A percentile compares a stretch with the other conserved stretches of the same genome.
Conservation (phyloP, 1,284 basidiomycete species). For the Tylopilus sp. region DNA sequence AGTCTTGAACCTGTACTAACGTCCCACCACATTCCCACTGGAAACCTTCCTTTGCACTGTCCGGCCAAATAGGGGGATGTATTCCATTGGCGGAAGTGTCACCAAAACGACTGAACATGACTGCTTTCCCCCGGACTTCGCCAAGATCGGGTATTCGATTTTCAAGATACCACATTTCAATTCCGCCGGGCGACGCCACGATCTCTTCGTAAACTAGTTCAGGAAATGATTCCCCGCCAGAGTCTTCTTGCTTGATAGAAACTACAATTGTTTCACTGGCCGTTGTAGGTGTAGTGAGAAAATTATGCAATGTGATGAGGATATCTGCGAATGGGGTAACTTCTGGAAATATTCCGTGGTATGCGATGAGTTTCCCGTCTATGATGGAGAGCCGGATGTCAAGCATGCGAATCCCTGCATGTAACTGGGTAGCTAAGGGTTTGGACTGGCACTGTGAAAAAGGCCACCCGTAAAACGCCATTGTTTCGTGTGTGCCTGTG, state of each 20-base stretch:
- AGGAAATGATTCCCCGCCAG: conserved; percentile 66
- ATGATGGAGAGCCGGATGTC: conserved; percentile 85
- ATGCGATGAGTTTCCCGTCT: conserved; percentile 73
- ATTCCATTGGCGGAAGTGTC: conserved; percentile 80
- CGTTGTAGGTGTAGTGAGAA: conserved; percentile 69
- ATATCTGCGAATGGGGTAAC: conserved; percentile 73
- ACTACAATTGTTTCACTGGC: conserved; percentile 81
- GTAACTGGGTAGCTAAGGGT: conserved; percentile 68
- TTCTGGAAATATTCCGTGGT: conserved; percentile 83
- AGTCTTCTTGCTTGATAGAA: conserved; percentile 90
- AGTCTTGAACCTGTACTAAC: conserved; percentile 82
- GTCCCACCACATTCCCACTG: conserved; percentile 79
- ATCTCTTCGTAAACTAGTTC: conserved; percentile 75
- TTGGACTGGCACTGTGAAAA: conserved; percentile 78
- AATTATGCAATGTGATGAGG: conserved; percentile 68
- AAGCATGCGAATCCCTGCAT: conserved; percentile 79
- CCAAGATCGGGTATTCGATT: conserved; percentile 83
- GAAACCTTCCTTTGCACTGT: conserved; percentile 78
- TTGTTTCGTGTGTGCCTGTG: conserved; percentile 79
- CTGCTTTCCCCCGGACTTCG: conserved; percentile 84
- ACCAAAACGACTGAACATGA: conserved; percentile 85
- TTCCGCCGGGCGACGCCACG: conserved; percentile 62
- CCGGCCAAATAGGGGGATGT: conserved; percentile 85
- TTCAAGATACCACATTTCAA: conserved; percentile 82
- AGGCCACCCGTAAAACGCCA: conserved; percentile 86